Evolutionary conservation across 208 protist species (phyloP), one percentile per base, ranked within the genome.

Genomic region (Endotrypanum monterogeii): DNA sequence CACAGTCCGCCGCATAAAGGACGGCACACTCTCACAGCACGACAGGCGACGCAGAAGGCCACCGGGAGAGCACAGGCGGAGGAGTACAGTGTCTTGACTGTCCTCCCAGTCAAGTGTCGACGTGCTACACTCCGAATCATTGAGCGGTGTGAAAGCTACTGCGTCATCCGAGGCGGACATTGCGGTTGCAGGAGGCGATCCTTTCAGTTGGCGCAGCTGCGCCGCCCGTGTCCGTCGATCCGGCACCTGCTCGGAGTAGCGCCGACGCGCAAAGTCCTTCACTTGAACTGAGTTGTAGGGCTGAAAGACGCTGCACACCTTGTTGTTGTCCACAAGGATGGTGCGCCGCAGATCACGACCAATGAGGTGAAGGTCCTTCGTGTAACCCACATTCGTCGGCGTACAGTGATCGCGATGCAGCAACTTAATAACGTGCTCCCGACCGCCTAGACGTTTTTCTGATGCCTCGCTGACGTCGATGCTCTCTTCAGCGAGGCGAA

Each of bases 341-440:
- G 82, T 79, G 39, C 71, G 76, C 16, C 80, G 67, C 55, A 94
- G 72, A 55, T 80, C 73, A 20, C 89, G 80, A 16, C 89, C 88
- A 35, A 94, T 67, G n/a, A 88, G 73, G 67, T 75, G 83, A 44
- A 93, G 73, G 57, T 94, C 89, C 71, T 94, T 94, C 30, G 89
- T 74, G 71, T 81, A 94, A 32, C 74, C 77, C 44, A 73, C 82
- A 55, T 89, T 86, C 56, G 76, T 79, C 39, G 74, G 78, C 1
- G 87, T 89, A 68, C 87, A 89, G 73, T 92, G 85, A 28, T 92
- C 84, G 37, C 85, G 84, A 71, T 87, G 78, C 16, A 91, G 85
- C 28, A 88, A 48, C 1, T 67, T 76, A 41, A 88, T 81, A 48
- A 32, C 16, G 57, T 52, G 67, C 69, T 23, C 25, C 69, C n/a